Percentiles rank a stretch among this genome's conserved stretches.
phyloP scores from a whole-genome alignment of 768 basidiomycete genomes.

The Amylocystis lapponica region DNA sequence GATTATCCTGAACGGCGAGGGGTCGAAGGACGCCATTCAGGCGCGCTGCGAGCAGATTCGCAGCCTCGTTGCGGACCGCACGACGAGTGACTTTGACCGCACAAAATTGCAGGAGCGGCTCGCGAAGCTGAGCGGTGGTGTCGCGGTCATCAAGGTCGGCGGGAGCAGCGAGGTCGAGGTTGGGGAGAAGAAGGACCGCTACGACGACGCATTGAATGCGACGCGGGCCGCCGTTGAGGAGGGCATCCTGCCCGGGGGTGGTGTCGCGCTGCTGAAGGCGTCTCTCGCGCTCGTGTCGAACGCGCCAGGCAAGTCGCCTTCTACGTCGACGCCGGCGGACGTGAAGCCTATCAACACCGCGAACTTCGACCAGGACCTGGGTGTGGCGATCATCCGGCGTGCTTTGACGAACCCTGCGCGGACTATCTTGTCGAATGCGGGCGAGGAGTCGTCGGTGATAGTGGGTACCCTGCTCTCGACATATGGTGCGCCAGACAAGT shows the following conservation, averaged over 20 bases:
- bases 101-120: slow-evolving; percentile 95
- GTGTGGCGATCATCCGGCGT: slow-evolving; percentile 86
- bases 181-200: slow-evolving; percentile 98
- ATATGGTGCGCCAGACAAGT: slow-evolving; percentile 71
- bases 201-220: slow-evolving; percentile 96
- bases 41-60: slow-evolving; percentile 97
- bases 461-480: slow-evolving; percentile 76
- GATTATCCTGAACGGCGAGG: slow-evolving; percentile 90
- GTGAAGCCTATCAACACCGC: slow-evolving; percentile 66
- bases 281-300: slow-evolving; percentile 58
- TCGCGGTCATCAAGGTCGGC: slow-evolving; percentile 98
- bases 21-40: slow-evolving; percentile 83
- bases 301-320: slow-evolving; percentile 19
- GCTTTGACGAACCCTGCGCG: slow-evolving; percentile 81
- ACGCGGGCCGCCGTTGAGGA: slow-evolving; percentile 98
- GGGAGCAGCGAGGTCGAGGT: slow-evolving; percentile 94
- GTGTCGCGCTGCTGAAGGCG: slow-evolving; percentile 88
- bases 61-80: slow-evolving; percentile 67
- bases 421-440: slow-evolving; percentile 89
- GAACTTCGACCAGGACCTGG: slow-evolving; percentile 98
- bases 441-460: slow-evolving; percentile 90
- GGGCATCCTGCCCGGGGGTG: slow-evolving; percentile 96
- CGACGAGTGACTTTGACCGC: slow-evolving; percentile 91
- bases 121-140: slow-evolving; percentile 93
- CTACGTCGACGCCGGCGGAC: slow-evolving; percentile 21